These are phyloP conservation scores for Hirsutella thompsonii DNA, from an alignment of 2,329 filamentous ascomycete genomes.

Conservation along the genomic window DNA sequence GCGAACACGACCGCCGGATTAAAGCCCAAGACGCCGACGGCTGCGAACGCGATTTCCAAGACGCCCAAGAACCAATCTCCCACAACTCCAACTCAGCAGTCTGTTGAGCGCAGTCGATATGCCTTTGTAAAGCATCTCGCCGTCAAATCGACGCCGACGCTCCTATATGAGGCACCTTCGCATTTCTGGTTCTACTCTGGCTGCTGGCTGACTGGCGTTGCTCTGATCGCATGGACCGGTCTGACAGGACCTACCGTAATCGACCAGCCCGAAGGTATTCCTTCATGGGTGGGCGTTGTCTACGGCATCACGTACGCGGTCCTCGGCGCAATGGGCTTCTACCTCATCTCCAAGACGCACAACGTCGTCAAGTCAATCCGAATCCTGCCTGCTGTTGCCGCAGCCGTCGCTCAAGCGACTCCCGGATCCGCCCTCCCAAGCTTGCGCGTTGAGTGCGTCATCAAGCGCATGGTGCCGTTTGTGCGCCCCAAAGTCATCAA, in stretches of 20 bases:
- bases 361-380: conserved; percentile 46
- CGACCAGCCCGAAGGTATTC: conserved; percentile 32
- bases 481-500: conserved; percentile 28
- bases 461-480: conserved; percentile 36
- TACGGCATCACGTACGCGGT: conserved; percentile 45
- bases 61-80: not conserved
- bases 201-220: conserved; percentile 41
- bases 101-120: conserved; percentile 16
- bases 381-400: conserved; percentile 26
- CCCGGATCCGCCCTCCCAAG: not conserved
- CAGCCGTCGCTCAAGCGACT: conserved; percentile 1
- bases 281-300: conserved; percentile 42
- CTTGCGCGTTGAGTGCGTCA: conserved; percentile 38
- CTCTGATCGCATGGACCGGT: conserved; percentile 20
- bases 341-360: conserved; percentile 43
- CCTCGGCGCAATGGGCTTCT: conserved; percentile 47
- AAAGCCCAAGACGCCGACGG: conserved; percentile 6
- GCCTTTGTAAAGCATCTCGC: conserved; percentile 43
- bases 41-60: conserved; percentile 5
- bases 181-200: conserved; percentile 50
- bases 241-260: conserved; percentile 20
- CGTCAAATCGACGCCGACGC: conserved; percentile 38
- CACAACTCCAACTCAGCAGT: not conserved
- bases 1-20: no score
- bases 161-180: conserved; percentile 52